Evolutionary conservation across 257 asterid species (phyloP).

Genomic region (Echium plantagineum): DNA sequence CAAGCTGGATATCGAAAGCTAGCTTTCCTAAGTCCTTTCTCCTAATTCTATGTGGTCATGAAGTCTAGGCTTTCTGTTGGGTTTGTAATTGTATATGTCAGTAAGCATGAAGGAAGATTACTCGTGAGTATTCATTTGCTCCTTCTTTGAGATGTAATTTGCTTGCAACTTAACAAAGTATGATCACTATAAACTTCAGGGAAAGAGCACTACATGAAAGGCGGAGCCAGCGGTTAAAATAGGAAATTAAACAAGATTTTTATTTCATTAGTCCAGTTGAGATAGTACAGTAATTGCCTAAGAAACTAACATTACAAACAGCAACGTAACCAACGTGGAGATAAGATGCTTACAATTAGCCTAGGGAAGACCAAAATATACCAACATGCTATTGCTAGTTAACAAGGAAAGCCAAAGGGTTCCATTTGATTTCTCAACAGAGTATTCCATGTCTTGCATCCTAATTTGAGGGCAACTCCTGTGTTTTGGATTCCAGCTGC

Average conservation of each 20-base stretch:
- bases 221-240: neutral
- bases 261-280: too few relatives aligned
- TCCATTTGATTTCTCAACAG: neutral
- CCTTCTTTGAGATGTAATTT: too few relatives aligned
- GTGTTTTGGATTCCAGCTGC: neutral
- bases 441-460: neutral
- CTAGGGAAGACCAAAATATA: neutral
- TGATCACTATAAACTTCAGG: too few relatives aligned
- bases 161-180: too few relatives aligned
- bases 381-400: neutral
- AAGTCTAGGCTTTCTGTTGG: neutral
- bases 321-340: neutral
- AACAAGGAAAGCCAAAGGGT: neutral
- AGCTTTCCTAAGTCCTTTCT: too few relatives aligned
- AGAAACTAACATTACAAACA: neutral
- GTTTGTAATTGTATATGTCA: neutral
- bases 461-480: neutral
- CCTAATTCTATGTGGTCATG: too few relatives aligned
- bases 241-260: too few relatives aligned
- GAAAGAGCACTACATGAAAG: too few relatives aligned
- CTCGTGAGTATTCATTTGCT: too few relatives aligned
- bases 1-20: too few relatives aligned
- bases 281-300: neutral
- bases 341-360: neutral
- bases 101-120: neutral